Conservation (phyloP, 306 rosid species). For the Cicer arietinum region DNA sequence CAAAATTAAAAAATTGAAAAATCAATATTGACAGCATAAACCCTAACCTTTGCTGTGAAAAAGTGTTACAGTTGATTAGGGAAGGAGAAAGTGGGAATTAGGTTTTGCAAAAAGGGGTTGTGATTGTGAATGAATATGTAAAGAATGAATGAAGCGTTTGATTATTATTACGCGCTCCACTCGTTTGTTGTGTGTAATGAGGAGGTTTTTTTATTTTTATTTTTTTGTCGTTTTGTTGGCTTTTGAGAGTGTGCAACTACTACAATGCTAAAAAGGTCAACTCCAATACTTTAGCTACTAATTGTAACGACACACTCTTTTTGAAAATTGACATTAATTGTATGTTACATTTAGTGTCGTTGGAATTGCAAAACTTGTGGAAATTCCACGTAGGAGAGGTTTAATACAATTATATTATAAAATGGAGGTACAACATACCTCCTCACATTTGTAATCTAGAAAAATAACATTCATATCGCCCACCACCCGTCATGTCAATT, state of each 20-base stretch:
- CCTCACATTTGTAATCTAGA: no score
- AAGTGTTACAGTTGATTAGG: conserved; percentile 4
- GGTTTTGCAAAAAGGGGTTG: conserved; percentile 35
- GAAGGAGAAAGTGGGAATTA: conserved; percentile 24
- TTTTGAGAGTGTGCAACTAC: neutral
- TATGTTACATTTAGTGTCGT: no score
- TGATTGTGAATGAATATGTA: conserved; percentile 3
- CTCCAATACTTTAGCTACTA: neutral
- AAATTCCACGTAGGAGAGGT: no score
- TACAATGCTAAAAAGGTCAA: neutral
- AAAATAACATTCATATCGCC: no score
- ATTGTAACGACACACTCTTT: no score
- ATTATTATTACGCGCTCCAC: conserved; percentile 3
- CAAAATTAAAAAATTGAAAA: conserved; percentile 10
- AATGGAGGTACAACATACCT: no score
- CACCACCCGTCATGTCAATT: no score
- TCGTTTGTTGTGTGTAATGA: neutral
- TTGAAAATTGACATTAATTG: no score
- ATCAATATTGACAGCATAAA: conserved; percentile 36
- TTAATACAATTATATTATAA: no score
- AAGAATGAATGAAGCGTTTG: conserved; percentile 29
- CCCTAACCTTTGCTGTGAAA: conserved; percentile 42
- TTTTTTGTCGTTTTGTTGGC: neutral
- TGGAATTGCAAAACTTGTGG: no score
- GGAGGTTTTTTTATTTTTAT: no score